These are phyloP conservation scores for Baudoinia panamericana DNA, from an alignment of 495 filamentous ascomycete genomes.

Conservation along the genomic window DNA sequence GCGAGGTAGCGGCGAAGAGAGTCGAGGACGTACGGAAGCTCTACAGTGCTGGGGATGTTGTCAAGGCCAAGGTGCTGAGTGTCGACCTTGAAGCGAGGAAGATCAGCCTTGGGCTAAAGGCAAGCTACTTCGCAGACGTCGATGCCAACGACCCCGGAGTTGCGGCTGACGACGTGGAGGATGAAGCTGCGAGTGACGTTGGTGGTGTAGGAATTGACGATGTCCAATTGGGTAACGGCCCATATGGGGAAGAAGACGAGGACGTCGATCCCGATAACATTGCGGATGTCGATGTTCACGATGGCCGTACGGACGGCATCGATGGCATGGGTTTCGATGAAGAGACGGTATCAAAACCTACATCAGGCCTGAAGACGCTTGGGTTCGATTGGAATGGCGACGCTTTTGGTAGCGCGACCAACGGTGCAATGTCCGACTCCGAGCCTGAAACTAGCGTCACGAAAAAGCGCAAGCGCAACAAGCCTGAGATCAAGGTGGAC, in stretches of 20 bases:
- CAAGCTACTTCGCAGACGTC: slow-evolving; percentile 69
- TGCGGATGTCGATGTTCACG: slow-evolving; percentile 25
- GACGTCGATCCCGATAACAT: slow-evolving; percentile 24
- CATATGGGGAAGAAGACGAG: slow-evolving; percentile 32
- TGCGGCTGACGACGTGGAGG: slow-evolving; percentile 14
- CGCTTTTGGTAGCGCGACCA: slow-evolving; percentile 18
- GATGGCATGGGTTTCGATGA: slow-evolving; percentile 37
- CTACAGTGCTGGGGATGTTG: slow-evolving; percentile 74
- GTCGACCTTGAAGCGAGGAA: slow-evolving; percentile 58
- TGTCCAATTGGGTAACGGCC: slow-evolving; percentile 28
- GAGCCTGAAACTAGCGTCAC: slow-evolving; percentile 38
- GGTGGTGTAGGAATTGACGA: slow-evolving; percentile 32
- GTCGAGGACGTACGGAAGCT: slow-evolving; percentile 69
- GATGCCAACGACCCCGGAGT: slow-evolving; percentile 30
- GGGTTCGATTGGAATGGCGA: slow-evolving; percentile 80
- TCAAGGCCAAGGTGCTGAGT: slow-evolving; percentile 78
- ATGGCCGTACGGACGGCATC: no score
- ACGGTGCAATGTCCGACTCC: slow-evolving; percentile 35
- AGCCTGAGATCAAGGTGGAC: slow-evolving; percentile 71
- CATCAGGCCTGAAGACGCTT: slow-evolving; percentile 52
- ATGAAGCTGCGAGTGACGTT: slow-evolving; percentile 36
- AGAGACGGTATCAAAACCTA: slow-evolving; percentile 19
- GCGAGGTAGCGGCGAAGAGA: slow-evolving; percentile 69
- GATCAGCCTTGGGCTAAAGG: slow-evolving; percentile 82
- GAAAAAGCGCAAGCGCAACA: slow-evolving; percentile 71